A percentile compares a stretch with the other conserved stretches of the same genome.
Conservation (phyloP, 306 rosid species). For the Cucumis melo region DNA sequence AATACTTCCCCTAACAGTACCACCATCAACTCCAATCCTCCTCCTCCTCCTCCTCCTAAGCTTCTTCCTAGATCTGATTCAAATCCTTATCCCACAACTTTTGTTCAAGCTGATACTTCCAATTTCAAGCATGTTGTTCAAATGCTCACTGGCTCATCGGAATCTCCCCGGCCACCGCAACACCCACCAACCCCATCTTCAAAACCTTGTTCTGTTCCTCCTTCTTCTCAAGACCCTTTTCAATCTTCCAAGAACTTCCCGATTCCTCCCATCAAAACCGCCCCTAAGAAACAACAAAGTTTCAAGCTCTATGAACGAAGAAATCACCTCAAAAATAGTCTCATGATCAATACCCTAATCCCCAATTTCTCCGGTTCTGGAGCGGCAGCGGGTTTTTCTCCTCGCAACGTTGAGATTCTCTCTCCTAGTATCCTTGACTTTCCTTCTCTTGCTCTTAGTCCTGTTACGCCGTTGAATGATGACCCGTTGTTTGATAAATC, state of each 20-base stretch:
- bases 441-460: constrained; percentile 81
- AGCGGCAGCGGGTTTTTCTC: constrained; percentile 33
- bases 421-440: constrained; percentile 83
- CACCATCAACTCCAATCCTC: constrained; percentile 17
- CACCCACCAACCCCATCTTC: background rate
- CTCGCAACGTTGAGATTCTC: constrained; percentile 60
- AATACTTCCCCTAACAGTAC: constrained; percentile 45
- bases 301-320: constrained; percentile 89
- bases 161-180: constrained; percentile 9
- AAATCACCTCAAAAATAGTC: constrained; percentile 57
- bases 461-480: constrained; percentile 70
- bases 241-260: constrained; percentile 32
- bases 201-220: background rate
- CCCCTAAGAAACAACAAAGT: constrained; percentile 49
- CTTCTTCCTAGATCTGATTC: constrained; percentile 85
- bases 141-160: constrained; percentile 89
- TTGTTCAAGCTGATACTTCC: constrained; percentile 85
- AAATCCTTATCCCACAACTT: constrained; percentile 83
- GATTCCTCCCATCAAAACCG: constrained; percentile 63
- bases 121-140: constrained; percentile 94
- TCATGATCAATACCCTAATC: constrained; percentile 64
- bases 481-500: constrained; percentile 65
- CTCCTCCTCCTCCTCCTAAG: constrained; percentile 40
- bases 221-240: background rate
- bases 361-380: constrained; percentile 44